A percentile compares a stretch with the other conserved stretches of the same genome.
These are phyloP conservation scores for Microbotryum lychnidis-dioicae DNA, from an alignment of 1,284 basidiomycete species.

Conservation along the genomic window DNA sequence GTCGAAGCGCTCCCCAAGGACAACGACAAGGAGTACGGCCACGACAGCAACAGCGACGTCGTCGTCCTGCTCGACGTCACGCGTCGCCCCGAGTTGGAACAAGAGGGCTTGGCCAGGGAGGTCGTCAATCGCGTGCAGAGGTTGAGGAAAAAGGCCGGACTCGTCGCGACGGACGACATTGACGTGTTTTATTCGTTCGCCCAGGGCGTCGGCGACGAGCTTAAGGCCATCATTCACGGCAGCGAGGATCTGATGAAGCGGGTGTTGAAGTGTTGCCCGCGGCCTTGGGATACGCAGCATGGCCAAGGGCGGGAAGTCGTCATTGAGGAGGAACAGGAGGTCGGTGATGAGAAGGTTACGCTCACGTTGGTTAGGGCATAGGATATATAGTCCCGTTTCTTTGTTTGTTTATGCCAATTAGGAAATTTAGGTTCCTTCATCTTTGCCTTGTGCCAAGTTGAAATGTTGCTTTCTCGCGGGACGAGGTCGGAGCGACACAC, in stretches of 20 bases:
- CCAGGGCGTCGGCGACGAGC: conserved; percentile 42
- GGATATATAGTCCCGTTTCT: conserved; percentile 53
- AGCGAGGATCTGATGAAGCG: conserved; percentile 66
- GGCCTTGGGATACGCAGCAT: conserved; percentile 44
- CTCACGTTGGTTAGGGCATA: conserved; percentile 37
- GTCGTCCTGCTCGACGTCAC: conserved; percentile 86
- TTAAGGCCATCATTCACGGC: conserved; percentile 62
- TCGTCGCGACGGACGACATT: conserved; percentile 91
- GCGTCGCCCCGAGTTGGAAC: conserved; percentile 74
- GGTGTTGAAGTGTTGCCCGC: conserved; percentile 66
- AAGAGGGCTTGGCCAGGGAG: conserved; percentile 82
- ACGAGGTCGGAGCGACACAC: conserved; percentile 57
- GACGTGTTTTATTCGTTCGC: conserved; percentile 75
- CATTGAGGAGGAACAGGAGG: conserved; percentile 79
- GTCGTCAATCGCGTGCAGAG: conserved; percentile 92
- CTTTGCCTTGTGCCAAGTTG: conserved; percentile 80
- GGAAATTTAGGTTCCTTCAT: conserved; percentile 67
- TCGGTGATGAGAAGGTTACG: conserved; percentile 70
- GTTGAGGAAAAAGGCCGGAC: conserved; percentile 86
- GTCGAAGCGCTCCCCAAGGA: conserved; percentile 48
- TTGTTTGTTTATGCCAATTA: conserved; percentile 35
- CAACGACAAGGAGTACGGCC: conserved; percentile 55
- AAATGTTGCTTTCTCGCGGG: conserved; percentile 54
- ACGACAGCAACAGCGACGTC: conserved; percentile 88
- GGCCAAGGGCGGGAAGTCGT: conserved; percentile 48